phyloP scores from a whole-genome alignment of 1,139 yeast species.

The Blastobotrys ciferrii region DNA sequence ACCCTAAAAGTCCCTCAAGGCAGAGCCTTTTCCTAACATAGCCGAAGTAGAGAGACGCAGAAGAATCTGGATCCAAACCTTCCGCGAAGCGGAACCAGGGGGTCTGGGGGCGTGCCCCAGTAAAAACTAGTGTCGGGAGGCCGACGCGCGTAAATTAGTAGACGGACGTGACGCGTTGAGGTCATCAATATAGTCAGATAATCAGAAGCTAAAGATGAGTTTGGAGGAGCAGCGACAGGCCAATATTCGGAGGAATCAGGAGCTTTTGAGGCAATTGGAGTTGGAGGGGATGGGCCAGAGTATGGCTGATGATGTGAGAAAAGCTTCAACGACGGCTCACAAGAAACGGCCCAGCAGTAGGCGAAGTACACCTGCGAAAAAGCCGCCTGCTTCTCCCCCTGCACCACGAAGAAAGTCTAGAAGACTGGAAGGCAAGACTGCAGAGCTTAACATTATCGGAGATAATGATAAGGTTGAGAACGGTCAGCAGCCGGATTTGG shows the following conservation, averaged over 20 bases:
- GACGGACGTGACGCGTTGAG: background rate
- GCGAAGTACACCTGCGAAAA: conserved; percentile 26
- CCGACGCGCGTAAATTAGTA: background rate
- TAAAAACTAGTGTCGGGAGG: background rate
- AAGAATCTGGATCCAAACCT: no score
- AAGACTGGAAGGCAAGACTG: conserved; percentile 36
- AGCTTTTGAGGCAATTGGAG: conserved; percentile 32
- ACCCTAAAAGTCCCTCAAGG: no score
- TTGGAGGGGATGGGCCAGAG: conserved; percentile 30
- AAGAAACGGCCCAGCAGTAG: conserved; percentile 6
- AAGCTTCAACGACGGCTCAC: conserved; percentile 11
- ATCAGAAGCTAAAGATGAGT: conserved; percentile 6
- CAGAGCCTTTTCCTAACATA: no score
- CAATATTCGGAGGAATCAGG: conserved; percentile 30
- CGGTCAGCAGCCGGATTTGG: conserved; percentile 33
- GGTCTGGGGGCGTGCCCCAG: no score
- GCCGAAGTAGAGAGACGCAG: no score
- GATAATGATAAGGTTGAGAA: conserved; percentile 24
- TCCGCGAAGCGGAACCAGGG: no score
- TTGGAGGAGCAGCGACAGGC: conserved; percentile 32
- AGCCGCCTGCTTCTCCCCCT: conserved; percentile 31
- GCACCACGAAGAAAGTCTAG: conserved; percentile 36
- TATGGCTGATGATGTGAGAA: conserved; percentile 25
- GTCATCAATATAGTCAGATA: no score
- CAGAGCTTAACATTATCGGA: conserved; percentile 26